These are phyloP conservation scores for Kodamaea ohmeri DNA, from an alignment of 1,139 yeast genomes.

Conservation along the genomic window DNA sequence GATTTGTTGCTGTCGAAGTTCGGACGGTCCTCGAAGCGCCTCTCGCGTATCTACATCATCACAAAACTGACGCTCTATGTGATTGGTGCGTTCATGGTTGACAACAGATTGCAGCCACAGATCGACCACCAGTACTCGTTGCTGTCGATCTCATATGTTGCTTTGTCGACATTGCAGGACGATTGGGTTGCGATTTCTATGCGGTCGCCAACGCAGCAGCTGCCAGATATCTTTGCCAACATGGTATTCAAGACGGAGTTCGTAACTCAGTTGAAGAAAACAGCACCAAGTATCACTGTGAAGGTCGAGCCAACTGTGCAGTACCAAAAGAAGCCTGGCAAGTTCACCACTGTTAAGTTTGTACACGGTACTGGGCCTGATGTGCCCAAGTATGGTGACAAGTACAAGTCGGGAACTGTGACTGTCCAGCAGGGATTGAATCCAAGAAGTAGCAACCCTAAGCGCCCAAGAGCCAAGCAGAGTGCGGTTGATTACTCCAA, in stretches of 20 bases:
- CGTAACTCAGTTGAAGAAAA: constrained; percentile 66
- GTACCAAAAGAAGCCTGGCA: constrained; percentile 91
- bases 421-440: constrained; percentile 80
- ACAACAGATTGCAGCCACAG: constrained; percentile 65
- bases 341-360: constrained; percentile 70
- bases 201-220: constrained; percentile 45
- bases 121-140: constrained; percentile 67
- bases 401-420: constrained; percentile 86
- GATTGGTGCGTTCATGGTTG: constrained; percentile 68
- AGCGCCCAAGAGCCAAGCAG: constrained; percentile 57
- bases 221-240: constrained; percentile 79
- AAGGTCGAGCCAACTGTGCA: constrained; percentile 70
- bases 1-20: constrained; percentile 81
- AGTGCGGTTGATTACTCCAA: constrained; percentile 44
- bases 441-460: constrained; percentile 63
- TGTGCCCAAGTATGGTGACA: constrained; percentile 60
- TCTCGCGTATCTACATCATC: constrained; percentile 70
- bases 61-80: constrained; percentile 63
- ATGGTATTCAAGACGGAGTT: constrained; percentile 88
- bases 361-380: constrained; percentile 53
- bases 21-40: constrained; percentile 85
- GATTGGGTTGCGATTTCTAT: constrained; percentile 87
- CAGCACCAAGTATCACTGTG: constrained; percentile 58
- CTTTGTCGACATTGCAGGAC: constrained; percentile 76
- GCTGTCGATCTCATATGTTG: constrained; percentile 58